Evolutionary conservation across 768 basidiomycete genomes (phyloP), one percentile per base, ranked within the genome.

Genomic region (Trametes maxima): DNA sequence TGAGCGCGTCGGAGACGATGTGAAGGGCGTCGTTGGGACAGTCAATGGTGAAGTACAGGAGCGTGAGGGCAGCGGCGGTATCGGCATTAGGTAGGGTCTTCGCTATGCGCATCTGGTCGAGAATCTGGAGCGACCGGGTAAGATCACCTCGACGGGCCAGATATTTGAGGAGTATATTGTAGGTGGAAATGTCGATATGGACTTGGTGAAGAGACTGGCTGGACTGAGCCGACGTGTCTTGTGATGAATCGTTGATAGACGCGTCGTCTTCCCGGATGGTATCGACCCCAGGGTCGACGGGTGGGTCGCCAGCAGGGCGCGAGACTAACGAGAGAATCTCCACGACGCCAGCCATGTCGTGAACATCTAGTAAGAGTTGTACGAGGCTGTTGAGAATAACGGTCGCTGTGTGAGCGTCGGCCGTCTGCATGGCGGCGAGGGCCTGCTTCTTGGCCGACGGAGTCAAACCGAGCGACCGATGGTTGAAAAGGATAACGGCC

Each of bases 371-470:
- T 46, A 82, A 78, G 42, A 86, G 78, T 63, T 83, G 83, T 45
- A 91, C 77, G n/a, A 92, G 75, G 60, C 80, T 80, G 78, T 93
- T 93, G 70, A 92, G 69, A n/a, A 85, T 78, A 28, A 73, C 71
- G n/a, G 85, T 82, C 42, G 82, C 79, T 1, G 74, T 73, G 3
- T 64, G 71, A 14, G 65, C 66, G 61, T 76, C 74, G 60, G 86
- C 70, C 22, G 73, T 68, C 39, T 67, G 73, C 43, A 92, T 68
- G 25, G 76, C 75, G 35, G 77, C 74, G 60, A 89, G 67, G 1
- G 84, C 83, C 53, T 77, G 79, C 43, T 75, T 70, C 66, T 85
- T 80, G 24, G 92, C 82, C 57, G 81, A 73, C 10, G 68, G 65
- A 67, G 90, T 85, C 25, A 77, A 74, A 14, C 90, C 90, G 45